Percentiles rank a stretch among this genome's conserved stretches.
These are phyloP conservation scores for Vaccinium macrocarpon DNA, from an alignment of 148 eudicot genomes.

Conservation along the genomic window DNA sequence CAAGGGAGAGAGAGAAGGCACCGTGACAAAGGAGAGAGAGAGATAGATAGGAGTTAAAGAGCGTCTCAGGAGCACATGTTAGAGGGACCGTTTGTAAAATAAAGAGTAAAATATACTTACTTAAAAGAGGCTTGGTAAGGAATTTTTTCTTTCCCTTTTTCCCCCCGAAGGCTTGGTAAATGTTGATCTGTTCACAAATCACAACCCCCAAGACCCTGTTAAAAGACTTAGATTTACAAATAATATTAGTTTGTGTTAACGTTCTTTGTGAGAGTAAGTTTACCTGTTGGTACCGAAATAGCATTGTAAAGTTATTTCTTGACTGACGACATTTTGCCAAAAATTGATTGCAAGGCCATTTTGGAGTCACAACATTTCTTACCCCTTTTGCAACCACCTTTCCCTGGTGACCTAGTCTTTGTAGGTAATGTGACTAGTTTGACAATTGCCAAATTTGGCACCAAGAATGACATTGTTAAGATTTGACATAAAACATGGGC, in stretches of 20 bases:
- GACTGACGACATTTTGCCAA: neutral
- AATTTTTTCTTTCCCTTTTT: too few species aligned
- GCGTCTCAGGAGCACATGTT: too few species aligned
- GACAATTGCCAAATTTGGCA: neutral
- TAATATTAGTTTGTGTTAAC: neutral
- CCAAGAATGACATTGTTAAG: neutral
- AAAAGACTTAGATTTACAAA: neutral
- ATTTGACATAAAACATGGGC: neutral
- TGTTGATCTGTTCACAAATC: too few species aligned
- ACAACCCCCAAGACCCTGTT: neutral
- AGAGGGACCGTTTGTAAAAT: too few species aligned
- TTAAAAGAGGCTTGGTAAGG: too few species aligned
- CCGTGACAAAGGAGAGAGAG: too few species aligned
- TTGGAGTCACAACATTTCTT: neutral
- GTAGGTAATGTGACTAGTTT: neutral
- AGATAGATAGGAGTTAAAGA: too few species aligned
- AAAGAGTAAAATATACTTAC: too few species aligned
- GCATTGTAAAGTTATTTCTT: too few species aligned
- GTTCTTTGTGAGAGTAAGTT: neutral
- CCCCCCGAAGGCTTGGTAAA: too few species aligned
- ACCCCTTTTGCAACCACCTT: neutral
- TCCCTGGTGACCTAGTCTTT: neutral
- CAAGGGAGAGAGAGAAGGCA: too few species aligned
- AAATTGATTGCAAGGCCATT: neutral
- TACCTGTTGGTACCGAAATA: neutral